Conservation (phyloP, 2,329 filamentous ascomycete genomes). For the Pseudogymnoascus sp. region DNA sequence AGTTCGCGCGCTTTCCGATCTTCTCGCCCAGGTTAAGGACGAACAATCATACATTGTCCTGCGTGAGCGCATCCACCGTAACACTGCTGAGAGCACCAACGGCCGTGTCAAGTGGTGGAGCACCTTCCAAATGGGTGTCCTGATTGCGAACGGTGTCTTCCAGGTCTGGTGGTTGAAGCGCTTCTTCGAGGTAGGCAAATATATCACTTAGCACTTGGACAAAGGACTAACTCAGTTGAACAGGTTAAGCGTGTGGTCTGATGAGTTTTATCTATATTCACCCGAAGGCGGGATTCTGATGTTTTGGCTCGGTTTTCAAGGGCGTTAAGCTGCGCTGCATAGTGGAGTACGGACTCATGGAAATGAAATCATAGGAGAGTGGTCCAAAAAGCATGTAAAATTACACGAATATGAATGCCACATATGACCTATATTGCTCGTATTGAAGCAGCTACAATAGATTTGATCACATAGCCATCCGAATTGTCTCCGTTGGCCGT, state of each 20-base stretch:
- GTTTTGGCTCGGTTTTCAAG: slow-evolving; percentile 4
- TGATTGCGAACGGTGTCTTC: slow-evolving; percentile 88
- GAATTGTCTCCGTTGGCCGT: not conserved
- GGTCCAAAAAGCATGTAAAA: slow-evolving; percentile 3
- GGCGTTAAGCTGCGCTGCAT: slow-evolving; percentile 10
- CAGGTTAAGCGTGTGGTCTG: slow-evolving; percentile 11
- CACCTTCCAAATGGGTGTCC: slow-evolving; percentile 83
- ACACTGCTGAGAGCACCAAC: slow-evolving; percentile 98
- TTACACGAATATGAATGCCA: slow-evolving; percentile 12
- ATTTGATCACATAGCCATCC: not conserved
- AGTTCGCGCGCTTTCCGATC: slow-evolving; percentile 79
- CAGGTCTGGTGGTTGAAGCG: slow-evolving; percentile 99
- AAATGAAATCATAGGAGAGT: slow-evolving; percentile 10
- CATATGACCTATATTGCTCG: not conserved
- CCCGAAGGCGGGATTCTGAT: slow-evolving; percentile 2
- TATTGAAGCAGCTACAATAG: not conserved
- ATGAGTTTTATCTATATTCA: slow-evolving; percentile 1
- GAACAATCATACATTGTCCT: slow-evolving; percentile 96
- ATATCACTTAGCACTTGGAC: not conserved
- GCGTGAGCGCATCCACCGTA: slow-evolving; percentile 90
- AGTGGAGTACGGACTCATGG: slow-evolving; percentile 10
- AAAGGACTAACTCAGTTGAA: not conserved
- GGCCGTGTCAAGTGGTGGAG: slow-evolving; percentile 99
- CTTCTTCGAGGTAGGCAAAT: slow-evolving; percentile 72
- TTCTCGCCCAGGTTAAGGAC: slow-evolving; percentile 88